These are phyloP conservation scores for Mortierella sp. DNA, from an alignment of 371 early-diverging fungal genomes.

Conservation along the genomic window DNA sequence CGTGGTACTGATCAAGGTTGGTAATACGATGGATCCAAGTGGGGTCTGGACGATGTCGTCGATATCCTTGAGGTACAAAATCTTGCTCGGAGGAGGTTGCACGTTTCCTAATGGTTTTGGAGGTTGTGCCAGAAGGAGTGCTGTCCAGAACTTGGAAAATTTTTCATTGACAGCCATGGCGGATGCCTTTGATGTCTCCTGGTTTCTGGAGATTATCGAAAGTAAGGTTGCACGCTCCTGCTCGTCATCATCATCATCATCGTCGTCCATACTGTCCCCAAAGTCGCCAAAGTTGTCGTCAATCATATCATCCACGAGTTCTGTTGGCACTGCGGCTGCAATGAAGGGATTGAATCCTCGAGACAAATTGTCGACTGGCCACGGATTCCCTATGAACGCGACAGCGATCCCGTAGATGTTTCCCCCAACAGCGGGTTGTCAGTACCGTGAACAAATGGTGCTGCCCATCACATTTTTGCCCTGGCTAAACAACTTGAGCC, in stretches of 20 bases:
- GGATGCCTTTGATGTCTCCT: background rate
- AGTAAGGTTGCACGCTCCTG: slow-evolving; percentile 11
- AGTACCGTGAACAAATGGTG: too few relatives aligned
- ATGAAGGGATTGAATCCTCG: slow-evolving; percentile 50
- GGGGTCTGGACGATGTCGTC: slow-evolving; percentile 58
- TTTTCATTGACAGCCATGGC: slow-evolving; percentile 34
- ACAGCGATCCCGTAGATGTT: too few relatives aligned
- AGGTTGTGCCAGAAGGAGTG: slow-evolving; percentile 27
- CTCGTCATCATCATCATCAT: slow-evolving; percentile 20
- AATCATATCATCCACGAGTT: slow-evolving; percentile 16
- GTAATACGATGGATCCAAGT: slow-evolving; percentile 52
- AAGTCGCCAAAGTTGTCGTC: slow-evolving; percentile 26
- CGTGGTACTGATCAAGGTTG: slow-evolving; percentile 55
- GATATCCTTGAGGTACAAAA: slow-evolving; percentile 62
- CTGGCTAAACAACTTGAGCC: too few relatives aligned
- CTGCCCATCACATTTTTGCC: too few relatives aligned
- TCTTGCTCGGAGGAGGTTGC: slow-evolving; percentile 27
- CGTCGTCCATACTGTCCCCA: slow-evolving; percentile 36
- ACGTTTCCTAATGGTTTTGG: slow-evolving; percentile 11
- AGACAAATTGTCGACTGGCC: slow-evolving; percentile 42
- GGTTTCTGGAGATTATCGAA: slow-evolving; percentile 8
- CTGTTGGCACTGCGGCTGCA: slow-evolving; percentile 24
- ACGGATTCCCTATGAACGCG: slow-evolving; percentile 25
- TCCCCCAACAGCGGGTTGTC: too few relatives aligned
- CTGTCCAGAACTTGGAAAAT: slow-evolving; percentile 42